phyloP scores from a whole-genome alignment of 768 basidiomycete species.

The Lactarius akahatsu region DNA sequence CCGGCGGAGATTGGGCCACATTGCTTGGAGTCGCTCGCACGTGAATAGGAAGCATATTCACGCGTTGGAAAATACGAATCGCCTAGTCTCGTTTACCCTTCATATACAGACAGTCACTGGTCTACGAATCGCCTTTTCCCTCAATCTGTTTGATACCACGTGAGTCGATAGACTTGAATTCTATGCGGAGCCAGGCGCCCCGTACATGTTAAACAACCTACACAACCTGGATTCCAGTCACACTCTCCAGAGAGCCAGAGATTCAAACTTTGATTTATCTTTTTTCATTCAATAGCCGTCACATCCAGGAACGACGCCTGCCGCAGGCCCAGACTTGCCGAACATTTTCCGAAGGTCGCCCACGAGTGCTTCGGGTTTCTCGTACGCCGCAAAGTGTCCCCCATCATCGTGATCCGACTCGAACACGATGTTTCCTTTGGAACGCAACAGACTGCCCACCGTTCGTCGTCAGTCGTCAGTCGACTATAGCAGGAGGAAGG shows the following conservation, averaged over 20 bases:
- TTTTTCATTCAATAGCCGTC: constrained; percentile 4
- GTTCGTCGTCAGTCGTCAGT: not conserved
- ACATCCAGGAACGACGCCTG: constrained; percentile 43
- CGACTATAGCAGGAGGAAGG: not conserved
- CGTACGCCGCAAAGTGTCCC: constrained; percentile 60
- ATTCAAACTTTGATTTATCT: not conserved
- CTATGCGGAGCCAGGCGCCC: constrained; percentile 2
- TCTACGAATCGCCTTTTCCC: too few relatives aligned
- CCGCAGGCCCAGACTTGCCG: constrained; percentile 49
- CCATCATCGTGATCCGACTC: constrained; percentile 49
- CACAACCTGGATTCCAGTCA: too few relatives aligned
- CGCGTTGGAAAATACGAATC: too few relatives aligned
- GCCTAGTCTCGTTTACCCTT: too few relatives aligned
- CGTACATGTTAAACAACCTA: too few relatives aligned
- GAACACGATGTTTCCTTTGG: constrained; percentile 45
- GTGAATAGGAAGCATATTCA: too few relatives aligned
- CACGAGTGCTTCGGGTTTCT: constrained; percentile 48
- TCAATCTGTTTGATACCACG: too few relatives aligned
- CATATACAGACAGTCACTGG: too few relatives aligned
- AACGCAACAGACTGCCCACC: constrained; percentile 28
- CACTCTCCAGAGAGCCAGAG: not conserved
- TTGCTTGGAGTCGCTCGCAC: too few relatives aligned
- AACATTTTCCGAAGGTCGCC: constrained; percentile 58
- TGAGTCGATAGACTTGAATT: too few relatives aligned
- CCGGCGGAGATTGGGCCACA: too few relatives aligned